These are phyloP conservation scores for Sphagnum tenellum DNA, from an alignment of 225 moss, liverwort and hornwort species.

Conservation along the genomic window DNA sequence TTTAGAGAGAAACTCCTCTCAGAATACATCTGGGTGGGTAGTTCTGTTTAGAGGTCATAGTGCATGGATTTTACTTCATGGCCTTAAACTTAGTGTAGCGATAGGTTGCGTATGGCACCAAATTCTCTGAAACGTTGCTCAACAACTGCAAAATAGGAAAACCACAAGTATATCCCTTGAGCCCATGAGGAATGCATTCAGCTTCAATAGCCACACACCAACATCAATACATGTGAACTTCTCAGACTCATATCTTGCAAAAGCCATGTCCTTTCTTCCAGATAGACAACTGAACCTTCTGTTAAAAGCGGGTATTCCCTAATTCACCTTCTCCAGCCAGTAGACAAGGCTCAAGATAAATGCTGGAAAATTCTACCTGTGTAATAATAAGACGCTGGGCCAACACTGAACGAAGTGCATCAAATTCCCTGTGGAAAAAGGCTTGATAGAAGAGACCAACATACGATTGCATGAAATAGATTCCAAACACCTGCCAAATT, in stretches of 20 bases:
- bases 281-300: too few species aligned
- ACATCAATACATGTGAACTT: too few species aligned
- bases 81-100: conserved; percentile 79
- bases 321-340: too few species aligned
- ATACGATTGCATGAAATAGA: conserved; percentile 60
- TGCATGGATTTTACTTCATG: conserved; percentile 21
- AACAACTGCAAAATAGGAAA: conserved; percentile 36
- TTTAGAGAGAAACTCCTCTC: too few species aligned
- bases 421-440: conserved; percentile 34
- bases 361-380: conserved; percentile 20
- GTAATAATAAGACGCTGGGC: conserved; percentile 52
- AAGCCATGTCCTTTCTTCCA: too few species aligned
- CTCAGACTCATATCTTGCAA: too few species aligned
- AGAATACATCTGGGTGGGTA: not conserved
- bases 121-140: conserved; percentile 81
- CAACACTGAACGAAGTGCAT: conserved; percentile 47
- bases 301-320: too few species aligned
- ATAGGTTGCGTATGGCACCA: conserved; percentile 79
- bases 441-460: conserved; percentile 63
- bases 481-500: conserved; percentile 33
- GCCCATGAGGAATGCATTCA: too few species aligned
- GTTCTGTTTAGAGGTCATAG: not conserved
- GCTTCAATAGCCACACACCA: too few species aligned
- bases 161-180: too few species aligned
- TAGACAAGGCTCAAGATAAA: too few species aligned